Conservation (phyloP, 176 grass and related monocot genomes). For the Bonia amplexicaulis region DNA sequence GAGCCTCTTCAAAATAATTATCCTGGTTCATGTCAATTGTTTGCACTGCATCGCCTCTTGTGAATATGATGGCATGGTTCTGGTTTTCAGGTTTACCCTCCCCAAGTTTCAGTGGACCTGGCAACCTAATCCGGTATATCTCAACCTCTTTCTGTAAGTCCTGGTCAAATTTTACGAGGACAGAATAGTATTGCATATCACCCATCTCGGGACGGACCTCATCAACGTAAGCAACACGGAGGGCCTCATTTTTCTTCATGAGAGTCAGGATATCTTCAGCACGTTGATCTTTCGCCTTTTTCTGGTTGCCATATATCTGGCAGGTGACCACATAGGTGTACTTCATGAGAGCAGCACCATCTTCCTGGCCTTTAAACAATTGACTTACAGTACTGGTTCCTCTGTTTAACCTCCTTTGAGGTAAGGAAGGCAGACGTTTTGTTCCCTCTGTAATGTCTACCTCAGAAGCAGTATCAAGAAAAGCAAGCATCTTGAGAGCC, state of each 20-base stretch:
- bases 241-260: conserved; percentile 90
- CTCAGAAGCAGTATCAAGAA: conserved; percentile 92
- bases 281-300: conserved; percentile 65
- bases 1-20: conserved; percentile 95
- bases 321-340: conserved; percentile 92
- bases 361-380: conserved; percentile 85
- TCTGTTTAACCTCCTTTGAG: conserved; percentile 56
- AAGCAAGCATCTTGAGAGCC: conserved; percentile 96
- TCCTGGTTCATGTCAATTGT: conserved; percentile 99
- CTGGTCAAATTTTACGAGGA: conserved; percentile 90
- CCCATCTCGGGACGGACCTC: conserved; percentile 42
- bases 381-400: conserved; percentile 64
- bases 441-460: conserved; percentile 79
- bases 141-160: conserved; percentile 69
- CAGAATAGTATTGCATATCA: conserved; percentile 70
- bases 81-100: conserved; percentile 99
- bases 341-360: conserved; percentile 84
- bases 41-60: conserved; percentile 84
- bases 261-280: conserved; percentile 82
- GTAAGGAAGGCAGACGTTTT: conserved; percentile 53
- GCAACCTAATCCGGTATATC: conserved; percentile 87
- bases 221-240: conserved; percentile 95
- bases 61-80: conserved; percentile 96
- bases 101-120: conserved; percentile 80
- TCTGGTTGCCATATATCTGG: conserved; percentile 95